Evolutionary conservation across 2,329 filamentous ascomycete species (phyloP), one percentile per base, ranked within the genome.

Genomic region (Penicillium frequentans): DNA sequence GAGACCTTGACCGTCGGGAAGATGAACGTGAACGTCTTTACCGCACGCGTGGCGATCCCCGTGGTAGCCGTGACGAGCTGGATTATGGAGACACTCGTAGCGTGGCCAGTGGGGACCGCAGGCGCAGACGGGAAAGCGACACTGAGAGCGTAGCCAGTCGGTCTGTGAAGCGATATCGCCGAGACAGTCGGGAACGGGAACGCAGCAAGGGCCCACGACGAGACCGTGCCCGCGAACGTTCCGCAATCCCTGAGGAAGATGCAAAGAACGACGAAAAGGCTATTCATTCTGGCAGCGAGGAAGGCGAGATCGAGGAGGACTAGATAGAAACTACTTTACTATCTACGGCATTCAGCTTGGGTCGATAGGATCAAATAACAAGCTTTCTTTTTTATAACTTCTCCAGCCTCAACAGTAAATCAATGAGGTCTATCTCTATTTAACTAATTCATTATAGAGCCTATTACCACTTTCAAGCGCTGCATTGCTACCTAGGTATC

Each of bases 241-340:
- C 71, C 47, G 70, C 69, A 49, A 60, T 66, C 29, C 70, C 73
- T 46, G 72, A 71, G 50, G 68, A 71, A 13, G 70, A 71, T 33
- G 60, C 52, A 27, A 74, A 70, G 60, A 66, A 81, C 5, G 35
- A 23, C 59, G 81, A 81, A 50, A 78, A 77, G 62, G 75, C 76
- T 5, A 81, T 92, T 55, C 88, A 90, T 68, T 93, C 90, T 57
- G 95, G 95, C 52, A 97, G 93, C 70, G 95, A 99, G 77, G 95
- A 99, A 76, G 95, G 95, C 52, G 95, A 99, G 79, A 98, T 99
- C 67, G 95, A 96, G 76, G 93, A 98, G 80, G 79, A 81, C 59
- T 81, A 53, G 31, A 47, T 45, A 6, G n/a, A 19, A 21, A 2
- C 29, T n/a, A 37, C 3, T 27, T 19, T 16, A n/a, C 26, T 21